Conservation (phyloP, 2,329 filamentous ascomycete genomes). For the Aspergillus neotritici region DNA sequence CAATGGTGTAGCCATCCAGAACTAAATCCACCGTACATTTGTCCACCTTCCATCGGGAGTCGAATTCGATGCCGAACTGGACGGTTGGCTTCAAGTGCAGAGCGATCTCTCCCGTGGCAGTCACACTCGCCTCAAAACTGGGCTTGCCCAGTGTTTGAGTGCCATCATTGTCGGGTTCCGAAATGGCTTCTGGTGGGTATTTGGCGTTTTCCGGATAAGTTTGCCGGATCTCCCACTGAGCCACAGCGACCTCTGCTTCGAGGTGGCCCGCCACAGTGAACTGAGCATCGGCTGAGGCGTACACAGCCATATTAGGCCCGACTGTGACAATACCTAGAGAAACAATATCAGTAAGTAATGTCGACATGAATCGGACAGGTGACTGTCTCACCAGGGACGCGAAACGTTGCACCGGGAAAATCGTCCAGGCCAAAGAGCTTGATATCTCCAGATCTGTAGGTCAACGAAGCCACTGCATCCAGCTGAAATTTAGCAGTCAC, state of each 20-base stretch:
- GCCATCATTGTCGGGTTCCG: too few relatives aligned
- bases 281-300: background rate
- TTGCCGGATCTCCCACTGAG: conserved; percentile 2
- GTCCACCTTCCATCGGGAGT: too few relatives aligned
- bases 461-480: background rate
- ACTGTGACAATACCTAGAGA: conserved; percentile 8
- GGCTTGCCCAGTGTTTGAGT: too few relatives aligned
- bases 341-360: too few relatives aligned
- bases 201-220: too few relatives aligned
- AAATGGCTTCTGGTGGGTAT: too few relatives aligned
- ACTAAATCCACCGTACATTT: conserved; percentile 1
- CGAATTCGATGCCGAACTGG: too few relatives aligned
- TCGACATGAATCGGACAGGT: too few relatives aligned
- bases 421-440: conserved; percentile 3
- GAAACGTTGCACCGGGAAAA: conserved; percentile 4
- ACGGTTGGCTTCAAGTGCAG: too few relatives aligned
- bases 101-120: too few relatives aligned
- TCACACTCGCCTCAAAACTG: too few relatives aligned
- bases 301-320: conserved; percentile 3
- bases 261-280: conserved; percentile 1
- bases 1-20: conserved; percentile 1
- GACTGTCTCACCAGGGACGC: conserved; percentile 2
- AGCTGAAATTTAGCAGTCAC: background rate
- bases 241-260: conserved; percentile 1
- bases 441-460: background rate